phyloP scores from a whole-genome alignment of 352 stramenopile genomes.

The Phytophthora hybrid region DNA sequence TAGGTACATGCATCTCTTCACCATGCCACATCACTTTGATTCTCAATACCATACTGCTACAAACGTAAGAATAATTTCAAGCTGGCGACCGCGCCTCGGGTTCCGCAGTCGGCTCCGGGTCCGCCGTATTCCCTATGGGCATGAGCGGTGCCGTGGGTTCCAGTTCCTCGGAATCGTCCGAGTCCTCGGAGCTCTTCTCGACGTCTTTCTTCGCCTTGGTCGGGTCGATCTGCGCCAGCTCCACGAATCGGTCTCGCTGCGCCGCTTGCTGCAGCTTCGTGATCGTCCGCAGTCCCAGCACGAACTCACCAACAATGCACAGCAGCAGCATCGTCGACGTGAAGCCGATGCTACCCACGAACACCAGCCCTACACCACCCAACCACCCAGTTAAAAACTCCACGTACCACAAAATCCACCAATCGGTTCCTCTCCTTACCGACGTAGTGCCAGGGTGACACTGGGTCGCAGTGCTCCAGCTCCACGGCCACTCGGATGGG shows the following conservation, averaged over 20 bases:
- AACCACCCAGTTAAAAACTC: neutral
- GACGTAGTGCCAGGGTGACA: constrained; percentile 49
- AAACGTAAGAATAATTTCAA: neutral
- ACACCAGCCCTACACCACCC: constrained; percentile 39
- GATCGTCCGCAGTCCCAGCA: constrained; percentile 52
- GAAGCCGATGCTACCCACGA: constrained; percentile 55
- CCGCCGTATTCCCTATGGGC: constrained; percentile 14
- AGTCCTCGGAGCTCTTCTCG: constrained; percentile 16
- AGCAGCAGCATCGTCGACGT: constrained; percentile 52
- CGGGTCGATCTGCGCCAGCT: constrained; percentile 49
- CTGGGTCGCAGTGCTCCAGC: constrained; percentile 53
- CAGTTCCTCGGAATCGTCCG: constrained; percentile 16
- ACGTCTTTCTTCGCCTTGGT: constrained; percentile 5
- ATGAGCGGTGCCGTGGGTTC: constrained; percentile 26
- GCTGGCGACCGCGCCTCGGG: neutral
- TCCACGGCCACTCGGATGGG: constrained; percentile 33
- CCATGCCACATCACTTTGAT: constrained; percentile 9
- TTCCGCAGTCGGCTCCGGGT: constrained; percentile 6
- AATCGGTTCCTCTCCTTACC: constrained; percentile 27
- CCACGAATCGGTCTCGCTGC: constrained; percentile 42
- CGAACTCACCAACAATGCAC: constrained; percentile 55
- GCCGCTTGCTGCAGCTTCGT: constrained; percentile 46
- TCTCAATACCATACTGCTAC: constrained; percentile 21
- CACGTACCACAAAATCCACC: neutral
- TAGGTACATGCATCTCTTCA: neutral